phyloP scores from a whole-genome alignment of 192 early-diverging fungal species.

The Jimgerdemannia flammicorona region DNA sequence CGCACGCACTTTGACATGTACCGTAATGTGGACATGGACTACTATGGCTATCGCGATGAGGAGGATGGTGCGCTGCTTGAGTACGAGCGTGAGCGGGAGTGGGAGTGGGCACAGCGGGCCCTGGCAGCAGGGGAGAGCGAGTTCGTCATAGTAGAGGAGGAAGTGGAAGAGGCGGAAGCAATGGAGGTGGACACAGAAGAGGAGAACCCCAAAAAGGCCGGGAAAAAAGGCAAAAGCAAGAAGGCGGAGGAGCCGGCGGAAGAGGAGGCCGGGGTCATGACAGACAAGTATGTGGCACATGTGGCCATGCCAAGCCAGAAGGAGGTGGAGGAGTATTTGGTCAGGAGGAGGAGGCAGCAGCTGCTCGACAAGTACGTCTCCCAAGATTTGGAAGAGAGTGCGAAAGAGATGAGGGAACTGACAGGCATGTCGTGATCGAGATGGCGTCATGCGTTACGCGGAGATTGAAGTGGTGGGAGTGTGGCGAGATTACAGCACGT shows the following conservation, averaged over 20 bases:
- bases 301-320: slow-evolving; percentile 62
- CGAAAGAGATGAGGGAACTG: slow-evolving; percentile 26
- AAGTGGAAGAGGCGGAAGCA: slow-evolving; percentile 1
- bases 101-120: slow-evolving; percentile 16
- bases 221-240: slow-evolving; percentile 28
- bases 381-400: slow-evolving; percentile 28
- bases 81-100: slow-evolving; percentile 65
- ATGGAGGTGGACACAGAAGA: slow-evolving; percentile 2
- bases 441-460: too few relatives aligned
- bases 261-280: slow-evolving; percentile 6
- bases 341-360: slow-evolving; percentile 66
- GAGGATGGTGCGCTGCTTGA: slow-evolving; percentile 78
- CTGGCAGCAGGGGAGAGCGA: slow-evolving; percentile 7
- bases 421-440: slow-evolving; percentile 10
- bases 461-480: too few relatives aligned
- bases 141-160: background rate
- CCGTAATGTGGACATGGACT: slow-evolving; percentile 84
- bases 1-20: slow-evolving; percentile 69
- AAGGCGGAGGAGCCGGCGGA: background rate
- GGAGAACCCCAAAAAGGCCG: background rate
- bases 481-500: too few relatives aligned
- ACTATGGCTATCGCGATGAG: slow-evolving; percentile 95
- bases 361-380: slow-evolving; percentile 46
- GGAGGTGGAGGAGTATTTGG: slow-evolving; percentile 73
- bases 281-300: slow-evolving; percentile 5